Evolutionary conservation across 306 rosid species (phyloP).

Genomic region (Gastrolobium bilobum): DNA sequence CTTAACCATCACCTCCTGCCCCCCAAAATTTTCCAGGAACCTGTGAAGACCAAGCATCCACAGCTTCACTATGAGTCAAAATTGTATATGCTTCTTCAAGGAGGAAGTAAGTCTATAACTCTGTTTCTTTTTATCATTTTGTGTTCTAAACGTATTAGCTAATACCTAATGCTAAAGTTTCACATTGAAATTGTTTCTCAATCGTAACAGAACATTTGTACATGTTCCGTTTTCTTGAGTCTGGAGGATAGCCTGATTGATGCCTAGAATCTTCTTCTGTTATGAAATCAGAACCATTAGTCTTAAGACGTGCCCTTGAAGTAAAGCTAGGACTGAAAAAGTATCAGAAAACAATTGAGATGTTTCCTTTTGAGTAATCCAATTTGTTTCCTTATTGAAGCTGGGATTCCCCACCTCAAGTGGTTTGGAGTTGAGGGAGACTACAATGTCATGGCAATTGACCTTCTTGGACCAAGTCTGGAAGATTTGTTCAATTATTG

Average conservation of each 20-base stretch:
- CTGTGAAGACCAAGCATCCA: constrained; percentile 97
- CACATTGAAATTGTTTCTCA: constrained; percentile 36
- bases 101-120: constrained; percentile 84
- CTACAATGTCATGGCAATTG: constrained; percentile 94
- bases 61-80: constrained; percentile 99
- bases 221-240: background rate
- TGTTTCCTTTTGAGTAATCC: constrained; percentile 52
- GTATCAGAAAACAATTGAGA: constrained; percentile 32
- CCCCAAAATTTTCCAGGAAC: constrained; percentile 68
- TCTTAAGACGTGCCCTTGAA: constrained; percentile 35
- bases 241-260: constrained; percentile 36
- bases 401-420: constrained; percentile 97
- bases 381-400: constrained; percentile 64
- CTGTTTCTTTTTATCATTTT: constrained; percentile 37
- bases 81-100: constrained; percentile 98
- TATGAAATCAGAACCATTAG: constrained; percentile 22
- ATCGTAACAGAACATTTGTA: background rate
- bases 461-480: constrained; percentile 99
- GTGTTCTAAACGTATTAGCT: constrained; percentile 4
- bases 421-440: constrained; percentile 99
- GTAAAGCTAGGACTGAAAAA: background rate
- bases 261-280: constrained; percentile 4
- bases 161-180: constrained; percentile 8
- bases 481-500: constrained; percentile 99
- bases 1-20: constrained; percentile 9